Percentiles rank a stretch among this genome's conserved stretches.
Conservation (phyloP, 352 stramenopile genomes). For the Pythium vanterpoolii region DNA sequence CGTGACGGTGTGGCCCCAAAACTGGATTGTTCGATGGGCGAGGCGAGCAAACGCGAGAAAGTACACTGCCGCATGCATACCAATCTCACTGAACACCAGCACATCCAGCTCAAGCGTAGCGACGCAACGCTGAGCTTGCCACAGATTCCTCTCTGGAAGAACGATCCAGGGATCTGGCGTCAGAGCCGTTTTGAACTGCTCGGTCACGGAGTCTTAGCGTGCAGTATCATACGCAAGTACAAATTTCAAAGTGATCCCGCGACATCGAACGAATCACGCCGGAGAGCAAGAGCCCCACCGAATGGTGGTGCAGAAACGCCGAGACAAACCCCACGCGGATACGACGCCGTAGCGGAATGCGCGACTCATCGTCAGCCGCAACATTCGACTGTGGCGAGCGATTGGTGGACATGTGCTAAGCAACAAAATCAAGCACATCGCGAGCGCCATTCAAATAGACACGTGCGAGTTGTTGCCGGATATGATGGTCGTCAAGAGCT, state of each 20-base stretch:
- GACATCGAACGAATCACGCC: constrained; percentile 34
- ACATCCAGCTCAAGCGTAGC: constrained; percentile 45
- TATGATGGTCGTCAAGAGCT: constrained; percentile 33
- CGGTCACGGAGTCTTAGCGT: constrained; percentile 20
- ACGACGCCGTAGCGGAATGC: constrained; percentile 4
- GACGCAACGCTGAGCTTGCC: constrained; percentile 27
- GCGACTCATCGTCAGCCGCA: neutral
- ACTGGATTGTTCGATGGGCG: constrained; percentile 38
- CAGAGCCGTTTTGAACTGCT: neutral
- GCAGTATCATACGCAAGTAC: constrained; percentile 22
- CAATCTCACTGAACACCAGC: constrained; percentile 61
- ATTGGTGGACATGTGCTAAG: constrained; percentile 21
- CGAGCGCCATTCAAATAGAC: constrained; percentile 33
- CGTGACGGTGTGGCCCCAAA: constrained; percentile 65
- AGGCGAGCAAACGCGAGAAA: constrained; percentile 55
- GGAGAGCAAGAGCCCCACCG: constrained; percentile 47
- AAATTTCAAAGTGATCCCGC: constrained; percentile 26
- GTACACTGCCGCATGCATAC: constrained; percentile 50
- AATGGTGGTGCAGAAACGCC: constrained; percentile 49
- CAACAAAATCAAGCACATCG: constrained; percentile 22
- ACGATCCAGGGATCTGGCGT: constrained; percentile 6
- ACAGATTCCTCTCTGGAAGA: constrained; percentile 22
- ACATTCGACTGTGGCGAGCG: neutral
- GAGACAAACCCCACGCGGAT: constrained; percentile 55
- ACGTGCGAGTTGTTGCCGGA: constrained; percentile 35